Evolutionary conservation across 441 rosid species (phyloP).

Genomic region (Arabidopsis hybrid): DNA sequence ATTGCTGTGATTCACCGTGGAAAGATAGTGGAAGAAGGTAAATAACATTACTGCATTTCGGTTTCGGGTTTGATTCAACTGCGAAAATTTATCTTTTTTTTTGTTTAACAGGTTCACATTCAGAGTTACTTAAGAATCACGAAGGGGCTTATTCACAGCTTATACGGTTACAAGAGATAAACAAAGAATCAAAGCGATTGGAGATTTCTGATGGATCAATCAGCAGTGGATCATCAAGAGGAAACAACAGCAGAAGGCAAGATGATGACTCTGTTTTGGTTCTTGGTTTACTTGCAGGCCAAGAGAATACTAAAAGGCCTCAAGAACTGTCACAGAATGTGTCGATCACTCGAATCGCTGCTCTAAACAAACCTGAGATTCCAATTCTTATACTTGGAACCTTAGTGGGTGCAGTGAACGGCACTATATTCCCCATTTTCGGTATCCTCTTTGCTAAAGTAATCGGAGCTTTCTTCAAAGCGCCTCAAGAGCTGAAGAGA

Average conservation of each 20-base stretch:
- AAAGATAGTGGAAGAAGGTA: slow-evolving; percentile 71
- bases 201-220: not conserved
- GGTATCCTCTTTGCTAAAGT: not conserved
- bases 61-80: slow-evolving; percentile 21
- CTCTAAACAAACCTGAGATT: not conserved
- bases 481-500: not conserved
- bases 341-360: slow-evolving; percentile 49
- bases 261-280: slow-evolving; percentile 30
- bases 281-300: slow-evolving; percentile 12
- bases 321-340: slow-evolving; percentile 31
- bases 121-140: slow-evolving; percentile 39
- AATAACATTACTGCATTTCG: slow-evolving; percentile 10
- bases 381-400: not conserved
- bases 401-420: not conserved
- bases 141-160: slow-evolving; percentile 58
- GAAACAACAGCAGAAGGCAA: not conserved
- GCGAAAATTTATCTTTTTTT: too few species aligned
- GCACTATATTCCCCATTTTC: not conserved
- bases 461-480: not conserved
- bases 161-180: slow-evolving; percentile 44
- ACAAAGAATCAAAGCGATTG: not conserved
- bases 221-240: not conserved
- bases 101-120: not conserved
- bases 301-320: slow-evolving; percentile 19
- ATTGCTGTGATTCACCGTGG: slow-evolving; percentile 91